Conservation (phyloP, 257 asterid species). For the Ophiorrhiza pumila region DNA sequence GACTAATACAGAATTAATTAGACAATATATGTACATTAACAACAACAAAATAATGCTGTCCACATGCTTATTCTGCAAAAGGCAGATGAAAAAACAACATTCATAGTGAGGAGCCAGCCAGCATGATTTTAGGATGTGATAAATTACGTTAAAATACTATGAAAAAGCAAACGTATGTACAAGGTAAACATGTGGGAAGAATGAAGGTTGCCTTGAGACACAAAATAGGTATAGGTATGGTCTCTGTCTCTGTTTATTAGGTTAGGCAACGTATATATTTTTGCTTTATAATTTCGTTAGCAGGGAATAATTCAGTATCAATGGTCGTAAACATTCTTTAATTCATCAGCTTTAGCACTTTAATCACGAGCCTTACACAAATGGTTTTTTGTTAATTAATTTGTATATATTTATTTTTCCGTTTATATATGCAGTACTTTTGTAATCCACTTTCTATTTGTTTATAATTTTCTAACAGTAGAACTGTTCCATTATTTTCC, state of each 20-base stretch:
- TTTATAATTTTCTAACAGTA: too few relatives aligned
- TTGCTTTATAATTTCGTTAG: not conserved
- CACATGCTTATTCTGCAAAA: not conserved
- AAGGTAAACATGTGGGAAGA: not conserved
- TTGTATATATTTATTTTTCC: too few relatives aligned
- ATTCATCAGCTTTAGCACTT: conserved; percentile 7
- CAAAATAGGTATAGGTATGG: not conserved
- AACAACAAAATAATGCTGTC: not conserved
- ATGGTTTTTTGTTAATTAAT: too few relatives aligned
- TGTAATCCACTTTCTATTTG: too few relatives aligned
- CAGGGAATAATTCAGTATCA: not conserved
- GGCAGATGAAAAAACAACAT: not conserved
- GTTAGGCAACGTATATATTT: too few relatives aligned
- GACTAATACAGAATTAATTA: too few relatives aligned
- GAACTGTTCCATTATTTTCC: too few relatives aligned
- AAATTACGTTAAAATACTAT: not conserved
- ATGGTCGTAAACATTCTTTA: not conserved
- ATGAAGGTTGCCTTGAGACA: not conserved
- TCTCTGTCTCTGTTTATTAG: too few relatives aligned
- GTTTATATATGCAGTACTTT: too few relatives aligned
- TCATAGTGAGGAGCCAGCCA: not conserved
- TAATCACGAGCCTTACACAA: not conserved
- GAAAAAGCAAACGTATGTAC: not conserved
- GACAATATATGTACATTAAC: too few relatives aligned
- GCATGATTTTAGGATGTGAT: not conserved